phyloP scores from a whole-genome alignment of 2,329 filamentous ascomycete species.

The Alternaria novae-zelandiae region DNA sequence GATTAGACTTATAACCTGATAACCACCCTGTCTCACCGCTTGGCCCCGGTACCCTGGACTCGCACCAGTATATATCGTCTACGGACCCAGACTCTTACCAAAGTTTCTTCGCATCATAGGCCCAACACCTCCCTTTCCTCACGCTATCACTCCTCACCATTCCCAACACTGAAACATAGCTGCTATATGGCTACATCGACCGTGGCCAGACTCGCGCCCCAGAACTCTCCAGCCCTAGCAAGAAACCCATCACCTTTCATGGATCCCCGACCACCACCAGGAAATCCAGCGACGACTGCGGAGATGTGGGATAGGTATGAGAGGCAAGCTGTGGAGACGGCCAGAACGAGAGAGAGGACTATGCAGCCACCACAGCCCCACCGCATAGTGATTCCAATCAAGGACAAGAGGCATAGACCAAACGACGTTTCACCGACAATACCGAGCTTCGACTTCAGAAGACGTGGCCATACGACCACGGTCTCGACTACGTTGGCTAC shows the following conservation, averaged over 20 bases:
- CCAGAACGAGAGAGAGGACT: conserved; percentile 33
- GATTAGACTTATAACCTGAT: conserved; percentile 29
- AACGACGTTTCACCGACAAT: conserved; percentile 12
- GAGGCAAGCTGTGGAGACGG: conserved; percentile 39
- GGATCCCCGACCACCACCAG: conserved; percentile 34
- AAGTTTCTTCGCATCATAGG: conserved; percentile 30
- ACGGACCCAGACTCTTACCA: conserved; percentile 35
- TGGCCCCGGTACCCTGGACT: conserved; percentile 30
- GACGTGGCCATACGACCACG: conserved; percentile 9
- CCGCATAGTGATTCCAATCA: conserved; percentile 28
- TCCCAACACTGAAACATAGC: conserved; percentile 7
- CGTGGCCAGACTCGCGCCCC: conserved; percentile 24
- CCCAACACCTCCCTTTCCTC: conserved; percentile 18
- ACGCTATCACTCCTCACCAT: conserved; percentile 18
- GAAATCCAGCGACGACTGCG: conserved; percentile 36
- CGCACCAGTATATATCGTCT: conserved; percentile 44
- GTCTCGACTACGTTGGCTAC: conserved; percentile 31
- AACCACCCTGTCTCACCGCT: conserved; percentile 46
- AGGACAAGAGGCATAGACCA: conserved; percentile 14
- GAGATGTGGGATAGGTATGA: conserved; percentile 47
- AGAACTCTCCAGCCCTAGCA: conserved; percentile 29
- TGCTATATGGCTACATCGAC: conserved; percentile 22
- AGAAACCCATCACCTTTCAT: conserved; percentile 37
- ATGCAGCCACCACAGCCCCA: conserved; percentile 20
- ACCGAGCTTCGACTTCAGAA: conserved; percentile 36